These are phyloP conservation scores for Volutella citrinella DNA, from an alignment of 2,329 filamentous ascomycete genomes.

Conservation along the genomic window DNA sequence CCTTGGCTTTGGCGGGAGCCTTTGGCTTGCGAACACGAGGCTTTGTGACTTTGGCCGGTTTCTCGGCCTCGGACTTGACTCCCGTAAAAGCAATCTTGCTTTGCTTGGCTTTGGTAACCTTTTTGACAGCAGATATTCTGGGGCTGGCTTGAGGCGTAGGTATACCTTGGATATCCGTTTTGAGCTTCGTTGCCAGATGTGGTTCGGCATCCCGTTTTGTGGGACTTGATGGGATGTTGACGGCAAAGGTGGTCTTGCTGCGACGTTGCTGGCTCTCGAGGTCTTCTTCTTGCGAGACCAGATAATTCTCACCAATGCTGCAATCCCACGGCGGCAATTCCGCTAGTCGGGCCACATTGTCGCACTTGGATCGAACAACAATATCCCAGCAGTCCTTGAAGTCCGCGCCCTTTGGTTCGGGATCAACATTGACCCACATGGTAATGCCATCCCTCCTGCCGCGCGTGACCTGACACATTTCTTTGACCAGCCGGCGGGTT, in stretches of 20 bases:
- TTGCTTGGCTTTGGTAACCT: conserved; percentile 45
- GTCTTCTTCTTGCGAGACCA: conserved; percentile 44
- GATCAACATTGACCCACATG: conserved; percentile 91
- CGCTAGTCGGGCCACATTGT: conserved; percentile 76
- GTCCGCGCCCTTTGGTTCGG: conserved; percentile 76
- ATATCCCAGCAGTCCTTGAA: conserved; percentile 93
- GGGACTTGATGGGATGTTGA: conserved; percentile 25
- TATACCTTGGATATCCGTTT: conserved; percentile 46
- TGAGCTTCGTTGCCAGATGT: conserved; percentile 32
- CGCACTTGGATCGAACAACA: conserved; percentile 81
- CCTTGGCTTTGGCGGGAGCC: conserved; percentile 32
- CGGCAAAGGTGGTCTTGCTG: conserved; percentile 33
- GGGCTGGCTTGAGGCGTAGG: conserved; percentile 59
- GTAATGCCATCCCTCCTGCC: conserved; percentile 80
- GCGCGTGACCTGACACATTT: conserved; percentile 85
- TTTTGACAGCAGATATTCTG: conserved; percentile 42
- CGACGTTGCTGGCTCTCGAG: conserved; percentile 37
- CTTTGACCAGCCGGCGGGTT: conserved; percentile 82
- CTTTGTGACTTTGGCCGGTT: conserved; percentile 23
- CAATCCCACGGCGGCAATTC: conserved; percentile 58
- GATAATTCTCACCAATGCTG: conserved; percentile 49
- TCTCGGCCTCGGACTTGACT: conserved; percentile 14
- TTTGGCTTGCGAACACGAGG: conserved; percentile 32
- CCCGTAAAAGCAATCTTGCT: conserved; percentile 46
- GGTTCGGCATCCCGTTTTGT: conserved; percentile 16